These are phyloP conservation scores for Annulohypoxylon nitens DNA, from an alignment of 495 filamentous ascomycete species.

Conservation along the genomic window DNA sequence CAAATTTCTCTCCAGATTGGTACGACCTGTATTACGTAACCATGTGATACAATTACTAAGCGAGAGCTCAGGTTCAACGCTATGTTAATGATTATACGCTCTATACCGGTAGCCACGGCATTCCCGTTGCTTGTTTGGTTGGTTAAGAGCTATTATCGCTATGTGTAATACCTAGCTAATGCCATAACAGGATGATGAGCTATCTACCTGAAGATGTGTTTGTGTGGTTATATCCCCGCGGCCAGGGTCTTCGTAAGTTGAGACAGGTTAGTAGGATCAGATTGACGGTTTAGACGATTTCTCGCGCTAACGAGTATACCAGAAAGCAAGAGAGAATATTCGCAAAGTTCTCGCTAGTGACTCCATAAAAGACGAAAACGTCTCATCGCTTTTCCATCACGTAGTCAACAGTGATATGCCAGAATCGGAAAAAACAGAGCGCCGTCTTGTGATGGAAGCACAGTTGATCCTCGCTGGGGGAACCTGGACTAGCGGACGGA, in stretches of 20 bases:
- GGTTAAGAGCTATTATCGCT: not conserved
- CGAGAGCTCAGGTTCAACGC: slow-evolving; percentile 2
- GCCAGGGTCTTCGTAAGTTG: slow-evolving; percentile 3
- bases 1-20: slow-evolving; percentile 8
- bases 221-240: slow-evolving; percentile 9
- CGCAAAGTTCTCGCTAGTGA: slow-evolving; percentile 8
- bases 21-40: not conserved
- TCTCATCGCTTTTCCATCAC: slow-evolving; percentile 10
- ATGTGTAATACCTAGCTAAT: not conserved
- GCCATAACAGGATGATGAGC: not conserved
- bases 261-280: not conserved
- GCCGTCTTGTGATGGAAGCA: slow-evolving; percentile 13
- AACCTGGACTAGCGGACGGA: slow-evolving; percentile 8
- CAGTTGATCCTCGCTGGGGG: slow-evolving; percentile 12
- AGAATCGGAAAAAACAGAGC: slow-evolving; percentile 3
- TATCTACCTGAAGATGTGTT: slow-evolving; percentile 4
- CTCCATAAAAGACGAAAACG: slow-evolving; percentile 12
- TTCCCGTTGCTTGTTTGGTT: slow-evolving; percentile 5
- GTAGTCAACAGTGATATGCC: slow-evolving; percentile 15
- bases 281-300: not conserved
- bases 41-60: not conserved
- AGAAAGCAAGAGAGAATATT: slow-evolving; percentile 17
- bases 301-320: not conserved
- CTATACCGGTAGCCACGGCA: slow-evolving; percentile 9
- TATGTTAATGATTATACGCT: slow-evolving; percentile 15